Conservation (phyloP, 2,329 filamentous ascomycete genomes). For the Blastomyces gilchristii region DNA sequence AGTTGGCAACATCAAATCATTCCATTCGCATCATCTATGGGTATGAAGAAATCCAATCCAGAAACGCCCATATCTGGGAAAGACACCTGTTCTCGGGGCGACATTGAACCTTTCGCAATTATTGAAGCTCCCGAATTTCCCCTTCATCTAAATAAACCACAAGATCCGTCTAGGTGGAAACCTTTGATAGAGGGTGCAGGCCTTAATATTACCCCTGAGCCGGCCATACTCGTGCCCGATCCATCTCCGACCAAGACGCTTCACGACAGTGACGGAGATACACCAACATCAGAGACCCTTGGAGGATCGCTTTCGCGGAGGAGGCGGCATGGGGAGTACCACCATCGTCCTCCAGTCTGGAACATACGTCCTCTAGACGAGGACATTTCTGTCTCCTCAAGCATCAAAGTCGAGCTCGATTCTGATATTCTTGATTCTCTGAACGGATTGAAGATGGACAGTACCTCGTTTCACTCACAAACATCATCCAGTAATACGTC, state of each 20-base stretch:
- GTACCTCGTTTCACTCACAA: background rate
- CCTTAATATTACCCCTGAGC: background rate
- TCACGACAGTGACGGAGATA: conserved; percentile 11
- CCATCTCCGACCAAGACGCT: conserved; percentile 10
- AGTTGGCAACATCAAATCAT: background rate
- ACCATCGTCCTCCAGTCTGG: conserved; percentile 25
- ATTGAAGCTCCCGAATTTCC: background rate
- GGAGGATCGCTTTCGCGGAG: conserved; percentile 19
- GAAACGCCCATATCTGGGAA: background rate
- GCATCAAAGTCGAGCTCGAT: conserved; percentile 8
- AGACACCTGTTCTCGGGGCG: too few relatives aligned
- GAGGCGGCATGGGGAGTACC: conserved; percentile 26
- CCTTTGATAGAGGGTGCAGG: background rate
- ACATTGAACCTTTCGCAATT: background rate
- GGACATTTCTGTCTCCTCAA: background rate
- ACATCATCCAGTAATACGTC: background rate
- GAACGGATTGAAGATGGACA: conserved; percentile 7
- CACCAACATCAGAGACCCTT: conserved; percentile 13
- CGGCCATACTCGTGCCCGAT: background rate
- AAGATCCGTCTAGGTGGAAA: background rate
- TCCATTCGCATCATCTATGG: background rate
- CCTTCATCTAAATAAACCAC: background rate
- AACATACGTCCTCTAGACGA: conserved; percentile 13
- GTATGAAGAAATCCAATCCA: background rate
- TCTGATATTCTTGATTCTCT: conserved; percentile 9